Base-by-base conservation (phyloP, 2,329 filamentous ascomycete species). In the Fusarium verrucosum region DNA sequence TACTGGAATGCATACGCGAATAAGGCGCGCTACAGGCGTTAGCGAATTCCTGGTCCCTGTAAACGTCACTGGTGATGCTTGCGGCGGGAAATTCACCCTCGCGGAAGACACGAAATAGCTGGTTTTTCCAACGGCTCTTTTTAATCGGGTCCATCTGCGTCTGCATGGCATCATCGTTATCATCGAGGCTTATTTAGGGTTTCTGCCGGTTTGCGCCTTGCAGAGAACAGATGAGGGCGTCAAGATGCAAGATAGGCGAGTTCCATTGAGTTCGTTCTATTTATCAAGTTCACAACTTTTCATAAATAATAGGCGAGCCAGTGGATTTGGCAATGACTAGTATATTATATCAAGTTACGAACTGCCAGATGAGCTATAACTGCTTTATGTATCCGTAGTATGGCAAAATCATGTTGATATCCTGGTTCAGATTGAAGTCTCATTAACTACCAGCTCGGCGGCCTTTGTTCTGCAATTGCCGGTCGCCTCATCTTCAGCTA, bases 31-130 rank as follows among this genome's bases (percentile, higher is more conserved):
- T 36, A 22, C 40, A 55, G 45, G 62, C 37, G 46, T 38, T 36
- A 20, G 10, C 26, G 23, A 51, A 10, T 56, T 46, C 36, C 17
- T 25, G 35, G 41, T 36, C 35, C 26, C 54, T 58, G 42, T 41
- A 64, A 56, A 64, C 54, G 53, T 53, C 63, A 65, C 33, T 41
- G 35, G 51, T 66, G 63, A 66, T 67, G 63, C 33, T 66, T 65
- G 50, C 63, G 59, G 55, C 35, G 43, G 47, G 23, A 30, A 23
- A 23, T 43, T 35, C 23, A 38, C 10, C 10, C 25, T 40, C 25
- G 23, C 38, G 33, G 51, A 57, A 42, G 22, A 42, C 38, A 51
- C 36, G 35, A 28, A 26, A 45, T 52, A 25, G 38, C 28, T 57
- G 56, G 17, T 23, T 43, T 44, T 41, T 50, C n/a, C 36, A 66